These are phyloP conservation scores for Globisporangium camurandrum DNA, from an alignment of 352 stramenopile genomes.

Conservation along the genomic window DNA sequence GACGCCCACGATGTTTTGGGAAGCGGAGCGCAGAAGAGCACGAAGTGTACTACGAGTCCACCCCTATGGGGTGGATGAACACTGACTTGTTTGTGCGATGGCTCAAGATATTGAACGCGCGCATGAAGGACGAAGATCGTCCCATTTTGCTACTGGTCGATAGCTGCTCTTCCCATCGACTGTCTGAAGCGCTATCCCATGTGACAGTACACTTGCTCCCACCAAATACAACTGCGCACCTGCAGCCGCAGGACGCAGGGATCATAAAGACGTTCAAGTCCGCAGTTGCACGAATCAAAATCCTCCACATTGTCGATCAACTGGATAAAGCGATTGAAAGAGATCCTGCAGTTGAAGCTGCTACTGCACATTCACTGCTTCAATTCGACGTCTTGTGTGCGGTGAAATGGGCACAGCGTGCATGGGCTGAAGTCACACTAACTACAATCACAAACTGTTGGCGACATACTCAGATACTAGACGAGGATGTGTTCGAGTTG, in stretches of 20 bases:
- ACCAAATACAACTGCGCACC: neutral
- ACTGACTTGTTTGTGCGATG: neutral
- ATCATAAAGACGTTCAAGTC: too few species aligned
- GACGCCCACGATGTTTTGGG: neutral
- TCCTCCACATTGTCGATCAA: neutral
- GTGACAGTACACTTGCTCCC: neutral
- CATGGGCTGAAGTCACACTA: too few species aligned
- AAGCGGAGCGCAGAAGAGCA: neutral
- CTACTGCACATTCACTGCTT: too few species aligned
- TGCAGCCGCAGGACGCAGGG: too few species aligned
- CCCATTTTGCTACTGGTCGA: neutral
- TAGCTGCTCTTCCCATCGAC: neutral
- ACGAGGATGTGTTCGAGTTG: too few species aligned
- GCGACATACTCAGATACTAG: too few species aligned
- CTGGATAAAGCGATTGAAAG: too few species aligned
- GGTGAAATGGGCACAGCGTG: too few species aligned
- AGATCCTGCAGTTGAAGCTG: too few species aligned
- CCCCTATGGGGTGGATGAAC: neutral
- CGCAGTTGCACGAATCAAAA: neutral
- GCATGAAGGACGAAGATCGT: neutral
- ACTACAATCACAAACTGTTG: too few species aligned
- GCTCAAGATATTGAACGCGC: neutral
- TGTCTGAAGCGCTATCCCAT: neutral
- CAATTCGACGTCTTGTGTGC: too few species aligned
- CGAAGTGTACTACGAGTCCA: neutral